phyloP scores from a whole-genome alignment of 2,329 filamentous ascomycete genomes.

The Aureobasidium sp. region DNA sequence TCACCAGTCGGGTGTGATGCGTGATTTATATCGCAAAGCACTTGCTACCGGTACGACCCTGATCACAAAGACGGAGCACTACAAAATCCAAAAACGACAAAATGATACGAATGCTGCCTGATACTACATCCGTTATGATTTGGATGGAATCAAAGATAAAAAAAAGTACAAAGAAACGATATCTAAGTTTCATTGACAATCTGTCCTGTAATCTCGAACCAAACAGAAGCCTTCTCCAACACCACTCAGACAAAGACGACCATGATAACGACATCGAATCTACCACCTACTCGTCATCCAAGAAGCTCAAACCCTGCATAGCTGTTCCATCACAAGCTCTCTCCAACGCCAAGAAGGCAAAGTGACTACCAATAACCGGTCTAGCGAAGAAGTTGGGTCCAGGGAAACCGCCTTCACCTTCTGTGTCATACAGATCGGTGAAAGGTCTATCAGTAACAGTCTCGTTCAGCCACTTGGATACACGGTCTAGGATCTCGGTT shows the following conservation, averaged over 20 bases:
- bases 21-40: not conserved
- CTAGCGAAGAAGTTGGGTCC: slow-evolving; percentile 69
- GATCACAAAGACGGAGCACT: not conserved
- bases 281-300: not conserved
- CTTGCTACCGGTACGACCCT: not conserved
- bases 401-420: slow-evolving; percentile 66
- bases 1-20: not conserved
- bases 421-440: slow-evolving; percentile 75
- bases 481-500: slow-evolving; percentile 63
- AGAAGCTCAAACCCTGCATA: slow-evolving; percentile 42
- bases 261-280: not conserved
- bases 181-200: no score
- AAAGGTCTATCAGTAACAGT: slow-evolving; percentile 67
- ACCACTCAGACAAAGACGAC: no score
- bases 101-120: no score
- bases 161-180: no score
- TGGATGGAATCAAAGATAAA: no score
- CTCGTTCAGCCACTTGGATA: slow-evolving; percentile 77
- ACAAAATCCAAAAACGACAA: no score
- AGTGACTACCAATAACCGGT: slow-evolving; percentile 81
- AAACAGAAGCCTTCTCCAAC: no score
- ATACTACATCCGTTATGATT: no score
- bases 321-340: slow-evolving; percentile 67
- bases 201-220: no score
- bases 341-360: slow-evolving; percentile 74